Evolutionary conservation across 1,284 basidiomycete species (phyloP).

Genomic region (Leccinum colubrinum): DNA sequence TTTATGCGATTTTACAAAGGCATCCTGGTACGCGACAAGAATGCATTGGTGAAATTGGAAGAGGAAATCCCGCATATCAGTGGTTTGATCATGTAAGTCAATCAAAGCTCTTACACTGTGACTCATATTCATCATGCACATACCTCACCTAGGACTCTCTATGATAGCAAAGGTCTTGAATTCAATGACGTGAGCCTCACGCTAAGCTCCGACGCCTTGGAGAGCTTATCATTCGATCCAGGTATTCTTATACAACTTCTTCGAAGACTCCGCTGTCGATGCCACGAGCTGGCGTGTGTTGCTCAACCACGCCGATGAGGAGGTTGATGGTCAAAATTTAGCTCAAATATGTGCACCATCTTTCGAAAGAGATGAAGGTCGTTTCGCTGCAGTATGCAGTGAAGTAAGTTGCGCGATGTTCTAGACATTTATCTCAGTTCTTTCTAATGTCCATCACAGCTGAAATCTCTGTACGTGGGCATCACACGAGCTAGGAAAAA

Average conservation of each 20-base stretch:
- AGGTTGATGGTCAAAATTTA: constrained; percentile 14
- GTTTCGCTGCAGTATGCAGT: constrained; percentile 57
- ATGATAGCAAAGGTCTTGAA: constrained; percentile 74
- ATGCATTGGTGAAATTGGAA: constrained; percentile 47
- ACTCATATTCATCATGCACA: background rate
- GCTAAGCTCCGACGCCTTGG: background rate
- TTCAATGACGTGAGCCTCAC: constrained; percentile 57
- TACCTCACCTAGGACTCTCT: constrained; percentile 51
- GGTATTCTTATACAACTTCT: constrained; percentile 73
- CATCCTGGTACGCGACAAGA: constrained; percentile 66
- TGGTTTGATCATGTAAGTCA: constrained; percentile 59
- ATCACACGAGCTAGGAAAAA: constrained; percentile 67
- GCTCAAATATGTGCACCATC: constrained; percentile 37
- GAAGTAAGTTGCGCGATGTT: constrained; percentile 41
- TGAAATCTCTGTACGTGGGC: constrained; percentile 70
- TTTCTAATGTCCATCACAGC: constrained; percentile 33
- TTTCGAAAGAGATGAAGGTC: constrained; percentile 46
- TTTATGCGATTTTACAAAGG: constrained; percentile 35
- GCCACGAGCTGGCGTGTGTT: constrained; percentile 58
- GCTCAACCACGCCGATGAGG: constrained; percentile 40
- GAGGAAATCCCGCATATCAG: constrained; percentile 53
- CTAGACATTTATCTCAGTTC: background rate
- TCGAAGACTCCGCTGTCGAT: constrained; percentile 57
- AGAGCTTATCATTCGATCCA: constrained; percentile 26
- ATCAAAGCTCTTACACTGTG: background rate